These are phyloP conservation scores for Aspergillus bridgeri DNA, from an alignment of 495 filamentous ascomycete genomes.

Conservation along the genomic window DNA sequence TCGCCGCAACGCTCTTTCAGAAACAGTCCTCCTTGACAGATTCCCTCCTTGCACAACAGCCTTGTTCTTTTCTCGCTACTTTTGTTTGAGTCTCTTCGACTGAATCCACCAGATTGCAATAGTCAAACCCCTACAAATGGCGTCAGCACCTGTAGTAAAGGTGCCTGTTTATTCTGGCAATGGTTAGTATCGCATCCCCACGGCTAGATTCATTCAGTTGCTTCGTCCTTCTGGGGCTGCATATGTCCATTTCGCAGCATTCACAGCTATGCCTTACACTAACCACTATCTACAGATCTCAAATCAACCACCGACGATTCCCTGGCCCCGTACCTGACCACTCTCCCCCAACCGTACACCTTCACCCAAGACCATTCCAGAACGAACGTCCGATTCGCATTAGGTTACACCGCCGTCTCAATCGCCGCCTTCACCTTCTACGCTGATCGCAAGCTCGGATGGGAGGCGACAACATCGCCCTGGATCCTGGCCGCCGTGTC, in stretches of 20 bases:
- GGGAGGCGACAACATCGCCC: slow-evolving; percentile 72
- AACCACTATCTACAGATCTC: slow-evolving; percentile 59
- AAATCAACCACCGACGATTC: slow-evolving; percentile 97
- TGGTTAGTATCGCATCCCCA: slow-evolving; percentile 30
- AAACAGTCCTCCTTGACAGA: neutral
- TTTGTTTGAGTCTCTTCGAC: neutral
- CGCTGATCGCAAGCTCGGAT: slow-evolving; percentile 87
- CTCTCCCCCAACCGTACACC: slow-evolving; percentile 55
- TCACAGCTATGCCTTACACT: neutral
- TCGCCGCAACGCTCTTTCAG: slow-evolving; percentile 40
- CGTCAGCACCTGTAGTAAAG: slow-evolving; percentile 33
- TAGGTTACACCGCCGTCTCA: slow-evolving; percentile 79
- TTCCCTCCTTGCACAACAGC: neutral
- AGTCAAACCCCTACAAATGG: slow-evolving; percentile 10
- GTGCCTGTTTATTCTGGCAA: slow-evolving; percentile 48
- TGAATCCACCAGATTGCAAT: neutral
- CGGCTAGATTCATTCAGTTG: slow-evolving; percentile 19
- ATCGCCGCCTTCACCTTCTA: slow-evolving; percentile 81
- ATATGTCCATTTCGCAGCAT: too few species aligned
- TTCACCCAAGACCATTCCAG: slow-evolving; percentile 79
- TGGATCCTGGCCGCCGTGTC: slow-evolving; percentile 71
- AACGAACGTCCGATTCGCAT: slow-evolving; percentile 72
- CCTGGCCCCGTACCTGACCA: slow-evolving; percentile 85
- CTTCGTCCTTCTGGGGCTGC: slow-evolving; percentile 5
- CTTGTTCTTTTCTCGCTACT: neutral